Percentiles rank a stretch among this genome's conserved stretches.
Evolutionary conservation across 2,329 filamentous ascomycete genomes (phyloP).

Genomic region (Fusarium aywerte): DNA sequence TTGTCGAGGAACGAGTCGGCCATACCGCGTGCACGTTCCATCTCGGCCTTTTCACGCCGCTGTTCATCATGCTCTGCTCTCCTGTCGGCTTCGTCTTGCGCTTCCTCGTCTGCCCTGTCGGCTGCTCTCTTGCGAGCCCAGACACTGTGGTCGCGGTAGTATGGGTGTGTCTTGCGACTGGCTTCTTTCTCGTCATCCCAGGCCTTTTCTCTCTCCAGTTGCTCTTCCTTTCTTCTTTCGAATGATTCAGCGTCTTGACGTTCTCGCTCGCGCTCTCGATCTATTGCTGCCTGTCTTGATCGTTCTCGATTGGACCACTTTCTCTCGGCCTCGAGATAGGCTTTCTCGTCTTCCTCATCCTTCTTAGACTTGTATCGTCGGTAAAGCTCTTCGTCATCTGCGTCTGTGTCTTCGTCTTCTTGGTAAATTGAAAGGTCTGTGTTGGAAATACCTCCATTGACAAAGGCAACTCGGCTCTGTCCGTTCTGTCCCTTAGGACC

Average conservation of each 20-base stretch:
- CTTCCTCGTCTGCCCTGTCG: conserved; percentile 78
- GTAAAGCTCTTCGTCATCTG: conserved; percentile 87
- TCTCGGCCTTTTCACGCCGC: conserved; percentile 74
- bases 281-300: conserved; percentile 82
- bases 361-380: conserved; percentile 76
- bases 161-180: conserved; percentile 76
- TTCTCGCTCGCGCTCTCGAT: conserved; percentile 85
- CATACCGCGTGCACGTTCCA: conserved; percentile 83
- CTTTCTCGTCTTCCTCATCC: conserved; percentile 79
- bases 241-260: conserved; percentile 75
- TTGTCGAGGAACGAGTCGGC: conserved; percentile 91
- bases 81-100: conserved; percentile 85
- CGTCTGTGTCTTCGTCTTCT: conserved; percentile 88
- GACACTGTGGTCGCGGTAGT: conserved; percentile 85
- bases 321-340: conserved; percentile 85
- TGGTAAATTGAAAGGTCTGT: conserved; percentile 66
- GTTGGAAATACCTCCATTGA: conserved; percentile 79
- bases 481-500: conserved; percentile 74
- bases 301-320: conserved; percentile 92
- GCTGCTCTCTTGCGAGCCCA: conserved; percentile 85
- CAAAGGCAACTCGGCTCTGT: conserved; percentile 71
- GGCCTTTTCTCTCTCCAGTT: conserved; percentile 70
- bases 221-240: conserved; percentile 74
- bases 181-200: conserved; percentile 94
- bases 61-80: conserved; percentile 79